Base-by-base conservation (phyloP, 805 yeast genomes). In the Wickerhamomyces bovis region DNA sequence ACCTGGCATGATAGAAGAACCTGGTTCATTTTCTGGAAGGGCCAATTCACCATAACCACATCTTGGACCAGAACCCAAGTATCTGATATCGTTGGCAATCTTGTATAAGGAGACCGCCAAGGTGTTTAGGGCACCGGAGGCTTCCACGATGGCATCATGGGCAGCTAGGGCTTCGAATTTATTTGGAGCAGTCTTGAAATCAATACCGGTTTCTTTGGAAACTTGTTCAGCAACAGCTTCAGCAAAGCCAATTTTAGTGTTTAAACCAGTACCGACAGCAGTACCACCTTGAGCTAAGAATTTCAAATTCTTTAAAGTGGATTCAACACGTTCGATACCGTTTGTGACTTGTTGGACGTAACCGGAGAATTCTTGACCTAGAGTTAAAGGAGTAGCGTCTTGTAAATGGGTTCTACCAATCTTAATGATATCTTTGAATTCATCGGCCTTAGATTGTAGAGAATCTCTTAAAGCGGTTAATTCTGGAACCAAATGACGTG, bases 1-100 rank as follows among this genome's bases (percentile, higher is more conserved):
- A 67, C 99, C 99, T 44, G 99, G 99, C 99, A 94, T 94, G 70
- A 94, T 94, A 25, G 97, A 89, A 50, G 97, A 89, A 64, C 99
- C 99, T 48, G 99, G 99, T 75, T 94, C 99, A 71, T 94, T 94
- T 75, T 92, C 98, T 53, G 99, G 99, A 59, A 94, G 76, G 23
- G 89, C 65, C 58, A 94, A 80, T 73, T 94, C 99, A 47, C 97
- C 97, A 72, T 94, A 94, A 53, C 99, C 99, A 73, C 99, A 94
- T 75, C 99, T 85, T 66, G 99, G 99, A 62, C 99, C 99, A 41
- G 97, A 88, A 54, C 98, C 99, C 60, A 94, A 81, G 79, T 94
- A 94, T 73, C 99, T 81, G 69, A 94, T 94, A 69, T 94, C 99
- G 70, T 94, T 89, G 61, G 97, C 98, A 60, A 94, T 94, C 78